Percentiles rank a stretch among this genome's conserved stretches.
These are phyloP conservation scores for Tetraselmis striata DNA, from an alignment of 139 green algal species.

Conservation along the genomic window DNA sequence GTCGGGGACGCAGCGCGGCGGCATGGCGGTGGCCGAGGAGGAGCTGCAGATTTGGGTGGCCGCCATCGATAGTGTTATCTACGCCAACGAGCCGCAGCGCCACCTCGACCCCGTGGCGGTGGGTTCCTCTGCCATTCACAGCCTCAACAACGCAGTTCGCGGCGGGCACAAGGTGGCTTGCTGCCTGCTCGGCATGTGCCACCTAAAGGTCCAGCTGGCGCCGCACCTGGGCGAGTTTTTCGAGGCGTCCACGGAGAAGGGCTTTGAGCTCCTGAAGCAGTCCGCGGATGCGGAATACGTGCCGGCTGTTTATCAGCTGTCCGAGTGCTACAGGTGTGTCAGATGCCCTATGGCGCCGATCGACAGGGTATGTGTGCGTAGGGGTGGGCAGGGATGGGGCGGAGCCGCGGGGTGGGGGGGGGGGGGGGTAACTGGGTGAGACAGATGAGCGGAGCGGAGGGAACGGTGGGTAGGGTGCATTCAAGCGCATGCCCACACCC, in stretches of 20 bases:
- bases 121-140: neutral
- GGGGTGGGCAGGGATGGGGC: too few species aligned
- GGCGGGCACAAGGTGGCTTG: neutral
- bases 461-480: too few species aligned
- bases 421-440: too few species aligned
- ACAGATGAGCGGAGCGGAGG: too few species aligned
- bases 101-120: neutral
- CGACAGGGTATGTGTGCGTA: too few species aligned
- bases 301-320: neutral
- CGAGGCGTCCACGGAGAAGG: neutral
- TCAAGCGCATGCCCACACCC: too few species aligned
- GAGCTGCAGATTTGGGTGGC: neutral
- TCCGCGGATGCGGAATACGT: neutral
- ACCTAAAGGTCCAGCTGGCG: neutral
- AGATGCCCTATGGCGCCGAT: too few species aligned
- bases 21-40: neutral
- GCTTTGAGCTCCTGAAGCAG: neutral
- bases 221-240: neutral
- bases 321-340: neutral
- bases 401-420: too few species aligned
- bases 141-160: neutral
- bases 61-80: neutral
- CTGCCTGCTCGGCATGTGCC: neutral
- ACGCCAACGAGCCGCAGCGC: neutral
- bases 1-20: too few species aligned